Percentiles rank a stretch among this genome's conserved stretches.
Evolutionary conservation across 2,329 filamentous ascomycete genomes (phyloP).

Genomic region (Trichothecium sympodiale): DNA sequence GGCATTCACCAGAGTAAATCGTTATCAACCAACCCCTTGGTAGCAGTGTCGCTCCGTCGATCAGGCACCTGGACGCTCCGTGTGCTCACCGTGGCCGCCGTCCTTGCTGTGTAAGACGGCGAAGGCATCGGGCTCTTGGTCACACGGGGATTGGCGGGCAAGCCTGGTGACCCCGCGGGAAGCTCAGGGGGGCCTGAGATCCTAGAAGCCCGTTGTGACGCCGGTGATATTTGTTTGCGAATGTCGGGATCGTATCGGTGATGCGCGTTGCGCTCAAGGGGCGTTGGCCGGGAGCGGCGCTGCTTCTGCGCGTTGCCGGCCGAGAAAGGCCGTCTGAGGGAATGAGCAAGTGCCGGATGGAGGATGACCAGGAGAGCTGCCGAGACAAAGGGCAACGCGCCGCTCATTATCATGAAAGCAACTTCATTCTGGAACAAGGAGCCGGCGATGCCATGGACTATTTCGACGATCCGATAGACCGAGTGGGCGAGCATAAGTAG

Average conservation of each 20-base stretch:
- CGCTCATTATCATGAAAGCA: constrained; percentile 27
- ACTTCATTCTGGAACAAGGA: constrained; percentile 25
- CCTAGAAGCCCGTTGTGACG: constrained; percentile 10
- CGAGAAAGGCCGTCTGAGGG: constrained; percentile 28
- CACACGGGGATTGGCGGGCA: constrained; percentile 17
- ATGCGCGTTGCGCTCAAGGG: constrained; percentile 13
- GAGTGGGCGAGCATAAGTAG: constrained; percentile 28
- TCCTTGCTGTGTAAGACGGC: constrained; percentile 5
- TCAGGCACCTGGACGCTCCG: not conserved
- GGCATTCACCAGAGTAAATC: constrained; percentile 1
- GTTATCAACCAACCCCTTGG: constrained; percentile 2
- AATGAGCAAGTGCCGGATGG: constrained; percentile 24
- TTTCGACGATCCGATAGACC: constrained; percentile 27
- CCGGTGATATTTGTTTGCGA: constrained; percentile 17
- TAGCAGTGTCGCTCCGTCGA: not conserved
- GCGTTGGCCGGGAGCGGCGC: constrained; percentile 9
- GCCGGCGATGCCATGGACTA: constrained; percentile 22
- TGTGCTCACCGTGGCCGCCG: not conserved
- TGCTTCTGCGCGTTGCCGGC: constrained; percentile 9
- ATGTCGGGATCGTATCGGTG: constrained; percentile 22
- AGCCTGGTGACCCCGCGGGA: constrained; percentile 15
- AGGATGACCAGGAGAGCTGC: constrained; percentile 22
- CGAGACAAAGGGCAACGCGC: constrained; percentile 26
- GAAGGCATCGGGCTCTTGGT: constrained; percentile 11
- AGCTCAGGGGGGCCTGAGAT: constrained; percentile 12